Evolutionary conservation across 495 filamentous ascomycete genomes (phyloP).

Genomic region (Evansstolkia leycettana): DNA sequence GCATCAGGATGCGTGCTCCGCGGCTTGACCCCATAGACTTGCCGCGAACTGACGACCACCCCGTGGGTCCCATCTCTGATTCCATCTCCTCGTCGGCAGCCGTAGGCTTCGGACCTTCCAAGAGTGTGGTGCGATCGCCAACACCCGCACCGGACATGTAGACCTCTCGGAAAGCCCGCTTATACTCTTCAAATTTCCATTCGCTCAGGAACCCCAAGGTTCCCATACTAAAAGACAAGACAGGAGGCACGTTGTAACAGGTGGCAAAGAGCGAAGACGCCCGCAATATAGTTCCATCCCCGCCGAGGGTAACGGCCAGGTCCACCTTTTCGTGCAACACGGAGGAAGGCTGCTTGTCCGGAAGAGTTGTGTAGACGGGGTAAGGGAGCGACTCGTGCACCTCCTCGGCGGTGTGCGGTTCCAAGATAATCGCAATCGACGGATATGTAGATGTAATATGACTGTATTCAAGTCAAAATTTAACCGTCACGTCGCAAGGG

Average conservation of each 20-base stretch:
- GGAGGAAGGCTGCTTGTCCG: constrained; percentile 21
- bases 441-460: constrained; percentile 75
- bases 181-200: constrained; percentile 89
- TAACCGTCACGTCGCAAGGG: not conserved
- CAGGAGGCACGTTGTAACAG: constrained; percentile 70
- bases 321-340: constrained; percentile 60
- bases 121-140: constrained; percentile 27
- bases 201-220: constrained; percentile 90
- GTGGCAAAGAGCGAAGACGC: constrained; percentile 84
- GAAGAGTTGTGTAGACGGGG: constrained; percentile 52
- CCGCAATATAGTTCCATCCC: constrained; percentile 89
- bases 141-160: constrained; percentile 79
- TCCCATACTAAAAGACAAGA: constrained; percentile 95
- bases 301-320: constrained; percentile 76
- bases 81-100: constrained; percentile 8
- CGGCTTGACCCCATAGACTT: constrained; percentile 69
- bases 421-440: constrained; percentile 68
- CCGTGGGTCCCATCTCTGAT: constrained; percentile 24
- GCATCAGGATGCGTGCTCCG: constrained; percentile 66
- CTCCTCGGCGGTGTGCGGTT: constrained; percentile 57
- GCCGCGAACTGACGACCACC: constrained; percentile 64
- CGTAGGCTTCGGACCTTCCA: constrained; percentile 16
- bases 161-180: constrained; percentile 79
- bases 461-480: constrained; percentile 18
- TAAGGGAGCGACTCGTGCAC: constrained; percentile 64